Evolutionary conservation across 352 stramenopile genomes (phyloP), one percentile per base, ranked within the genome.

Genomic region (Phytophthora colocasiae): DNA sequence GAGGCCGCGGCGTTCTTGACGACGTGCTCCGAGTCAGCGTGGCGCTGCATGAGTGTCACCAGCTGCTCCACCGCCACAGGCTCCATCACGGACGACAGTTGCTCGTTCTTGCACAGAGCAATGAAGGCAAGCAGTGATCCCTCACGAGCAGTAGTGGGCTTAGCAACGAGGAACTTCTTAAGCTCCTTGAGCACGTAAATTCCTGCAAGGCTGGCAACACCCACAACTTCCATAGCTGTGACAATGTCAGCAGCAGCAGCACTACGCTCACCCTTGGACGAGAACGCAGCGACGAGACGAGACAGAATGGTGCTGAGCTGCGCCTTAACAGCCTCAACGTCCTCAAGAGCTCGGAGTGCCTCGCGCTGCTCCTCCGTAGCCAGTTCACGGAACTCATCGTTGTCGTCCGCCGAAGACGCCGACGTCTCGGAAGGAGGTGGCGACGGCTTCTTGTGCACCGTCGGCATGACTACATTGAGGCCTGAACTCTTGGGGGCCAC

Each of bases 1-100:
- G 61, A 15, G 1, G 60, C 57, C 6, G 78, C 80, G 0, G 74
- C 75, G 31, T 80, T 67, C 40, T 87, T 85, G 24, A 93, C 75
- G 0, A 49, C 71, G 47, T 76, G 78, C 50, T 90, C 84, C 58
- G 81, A 88, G 75, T 93, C 84, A 0, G 77, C 70, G 63, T 89
- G 81, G 47, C 78, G 78, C 66, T 87, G 77, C 63, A 90, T 81
- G 43, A 93, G 78, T 1, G 32, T 40, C 19, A 72, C 48, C 27
- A 93, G 57, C 48, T 81, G 67, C 51, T 88, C 72, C 10, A 90
- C 74, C 17, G 89, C 51, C 38, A 91, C 54, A 2, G 81, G 78
- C 63, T 93, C 83, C 32, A 90, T 66, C 4, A 80, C 75, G n/a
- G 62, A 69, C 12, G 73, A 71, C n/a, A 91, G 53, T 36, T 63